Percentiles rank a stretch among this genome's conserved stretches.
These are phyloP conservation scores for Fusarium cicatricum DNA, from an alignment of 2,329 filamentous ascomycete genomes.

Conservation along the genomic window DNA sequence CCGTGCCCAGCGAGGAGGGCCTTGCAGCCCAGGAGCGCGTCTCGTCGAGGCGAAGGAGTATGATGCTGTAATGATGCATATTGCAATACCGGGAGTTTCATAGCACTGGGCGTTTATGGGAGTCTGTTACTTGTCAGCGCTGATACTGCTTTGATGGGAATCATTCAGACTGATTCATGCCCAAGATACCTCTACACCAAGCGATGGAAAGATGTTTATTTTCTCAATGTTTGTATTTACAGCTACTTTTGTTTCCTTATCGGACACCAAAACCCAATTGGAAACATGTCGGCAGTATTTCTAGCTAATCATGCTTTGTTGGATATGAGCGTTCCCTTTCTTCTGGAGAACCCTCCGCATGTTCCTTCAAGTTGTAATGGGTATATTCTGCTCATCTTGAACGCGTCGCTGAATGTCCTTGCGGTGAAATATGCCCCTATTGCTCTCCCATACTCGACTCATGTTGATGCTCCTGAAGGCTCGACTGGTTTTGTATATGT, in stretches of 20 bases:
- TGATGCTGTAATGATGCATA: conserved; percentile 62
- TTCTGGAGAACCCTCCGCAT: conserved; percentile 13
- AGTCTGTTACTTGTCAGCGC: conserved; percentile 35
- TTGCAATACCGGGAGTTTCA: conserved; percentile 32
- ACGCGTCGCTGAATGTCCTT: conserved; percentile 32
- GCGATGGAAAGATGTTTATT: conserved; percentile 43
- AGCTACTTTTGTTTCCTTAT: conserved; percentile 33
- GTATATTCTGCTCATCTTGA: conserved; percentile 41
- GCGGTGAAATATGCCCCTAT: conserved; percentile 6
- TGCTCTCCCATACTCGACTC: conserved; percentile 9
- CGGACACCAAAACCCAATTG: conserved; percentile 30
- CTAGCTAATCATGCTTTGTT: conserved; percentile 34
- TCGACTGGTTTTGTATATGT: conserved; percentile 82
- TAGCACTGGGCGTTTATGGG: conserved; percentile 40
- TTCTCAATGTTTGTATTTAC: conserved; percentile 46
- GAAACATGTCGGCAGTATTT: conserved; percentile 25
- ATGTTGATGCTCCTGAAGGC: conserved; percentile 60
- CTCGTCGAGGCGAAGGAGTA: conserved; percentile 61
- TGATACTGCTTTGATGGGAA: conserved; percentile 41
- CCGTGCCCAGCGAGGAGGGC: conserved; percentile 48
- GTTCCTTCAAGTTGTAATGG: conserved; percentile 33
- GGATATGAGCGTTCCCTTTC: conserved; percentile 29
- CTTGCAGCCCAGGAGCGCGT: conserved; percentile 41
- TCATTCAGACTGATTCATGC: conserved; percentile 43
- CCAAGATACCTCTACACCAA: conserved; percentile 47